Conservation (phyloP, 352 stramenopile genomes). For the Phytophthora hybrid region DNA sequence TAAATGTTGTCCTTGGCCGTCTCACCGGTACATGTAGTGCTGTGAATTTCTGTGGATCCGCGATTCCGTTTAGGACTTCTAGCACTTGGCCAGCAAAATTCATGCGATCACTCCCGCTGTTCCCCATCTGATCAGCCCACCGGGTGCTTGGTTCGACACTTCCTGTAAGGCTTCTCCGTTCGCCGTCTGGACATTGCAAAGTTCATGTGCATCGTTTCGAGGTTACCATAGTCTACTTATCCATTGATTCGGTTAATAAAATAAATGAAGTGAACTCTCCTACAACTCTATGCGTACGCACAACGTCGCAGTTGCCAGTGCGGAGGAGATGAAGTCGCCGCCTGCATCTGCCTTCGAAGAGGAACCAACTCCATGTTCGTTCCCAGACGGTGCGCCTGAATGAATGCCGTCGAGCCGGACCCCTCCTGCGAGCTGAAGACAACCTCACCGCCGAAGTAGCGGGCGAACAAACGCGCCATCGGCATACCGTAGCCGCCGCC, state of each 20-base stretch:
- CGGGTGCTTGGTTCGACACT: too few species aligned
- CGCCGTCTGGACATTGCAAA: too few species aligned
- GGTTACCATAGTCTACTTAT: conserved; percentile 21
- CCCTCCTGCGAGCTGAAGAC: conserved; percentile 98
- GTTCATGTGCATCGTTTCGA: background rate
- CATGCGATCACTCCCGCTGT: too few species aligned
- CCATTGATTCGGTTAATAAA: conserved; percentile 20
- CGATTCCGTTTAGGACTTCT: too few species aligned
- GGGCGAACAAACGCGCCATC: conserved; percentile 91
- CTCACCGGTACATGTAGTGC: too few species aligned
- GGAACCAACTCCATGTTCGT: conserved; percentile 74
- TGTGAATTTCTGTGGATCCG: too few species aligned
- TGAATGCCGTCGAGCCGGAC: conserved; percentile 94
- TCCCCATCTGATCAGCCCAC: too few species aligned
- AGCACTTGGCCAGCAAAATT: too few species aligned
- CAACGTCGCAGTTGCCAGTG: conserved; percentile 22
- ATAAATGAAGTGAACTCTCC: conserved; percentile 4
- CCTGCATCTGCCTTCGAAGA: conserved; percentile 15
- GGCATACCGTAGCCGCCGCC: conserved; percentile 96
- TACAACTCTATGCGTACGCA: conserved; percentile 3
- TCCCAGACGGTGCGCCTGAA: conserved; percentile 75
- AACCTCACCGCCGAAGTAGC: conserved; percentile 99
- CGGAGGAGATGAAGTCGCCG: conserved; percentile 6
- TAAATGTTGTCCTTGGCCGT: background rate
- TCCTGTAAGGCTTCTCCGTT: too few species aligned